Percentiles rank a stretch among this genome's conserved stretches.
Conservation (phyloP, 2,329 filamentous ascomycete genomes). For the Colletotrichum tropicale region DNA sequence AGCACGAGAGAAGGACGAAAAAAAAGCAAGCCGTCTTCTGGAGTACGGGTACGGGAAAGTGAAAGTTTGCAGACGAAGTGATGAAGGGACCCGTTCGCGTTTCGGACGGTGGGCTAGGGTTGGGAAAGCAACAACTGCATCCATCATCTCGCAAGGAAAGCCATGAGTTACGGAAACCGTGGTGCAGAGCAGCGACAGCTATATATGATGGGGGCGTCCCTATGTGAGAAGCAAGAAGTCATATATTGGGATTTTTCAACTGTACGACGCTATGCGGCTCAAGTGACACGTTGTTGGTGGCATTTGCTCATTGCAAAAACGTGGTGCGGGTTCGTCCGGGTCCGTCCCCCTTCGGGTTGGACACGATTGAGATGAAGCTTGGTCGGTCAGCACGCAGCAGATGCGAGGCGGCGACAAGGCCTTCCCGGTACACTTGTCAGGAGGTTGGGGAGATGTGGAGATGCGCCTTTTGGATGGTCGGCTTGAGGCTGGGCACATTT, state of each 20-base stretch:
- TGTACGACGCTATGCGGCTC: neutral
- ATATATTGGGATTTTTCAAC: neutral
- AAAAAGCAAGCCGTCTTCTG: conserved; percentile 4
- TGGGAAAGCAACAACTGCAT: neutral
- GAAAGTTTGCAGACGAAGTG: conserved; percentile 6
- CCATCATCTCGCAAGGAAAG: neutral
- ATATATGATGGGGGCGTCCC: conserved; percentile 2
- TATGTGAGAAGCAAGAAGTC: neutral
- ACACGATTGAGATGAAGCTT: neutral
- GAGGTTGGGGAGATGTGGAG: neutral
- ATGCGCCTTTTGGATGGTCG: neutral
- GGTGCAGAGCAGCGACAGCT: neutral
- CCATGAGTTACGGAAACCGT: neutral
- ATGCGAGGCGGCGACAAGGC: neutral
- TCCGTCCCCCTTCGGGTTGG: neutral
- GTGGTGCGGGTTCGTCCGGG: neutral
- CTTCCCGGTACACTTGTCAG: neutral
- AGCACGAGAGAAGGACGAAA: neutral
- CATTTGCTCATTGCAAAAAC: neutral
- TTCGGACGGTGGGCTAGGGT: neutral
- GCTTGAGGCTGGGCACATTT: conserved; percentile 10
- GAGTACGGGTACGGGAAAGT: conserved; percentile 7
- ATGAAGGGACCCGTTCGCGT: conserved; percentile 9
- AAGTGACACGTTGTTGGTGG: neutral
- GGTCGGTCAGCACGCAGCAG: neutral